A percentile compares a stretch with the other conserved stretches of the same genome.
Evolutionary conservation across 2,329 filamentous ascomycete species (phyloP).

Genomic region (Fusarium anguioides): DNA sequence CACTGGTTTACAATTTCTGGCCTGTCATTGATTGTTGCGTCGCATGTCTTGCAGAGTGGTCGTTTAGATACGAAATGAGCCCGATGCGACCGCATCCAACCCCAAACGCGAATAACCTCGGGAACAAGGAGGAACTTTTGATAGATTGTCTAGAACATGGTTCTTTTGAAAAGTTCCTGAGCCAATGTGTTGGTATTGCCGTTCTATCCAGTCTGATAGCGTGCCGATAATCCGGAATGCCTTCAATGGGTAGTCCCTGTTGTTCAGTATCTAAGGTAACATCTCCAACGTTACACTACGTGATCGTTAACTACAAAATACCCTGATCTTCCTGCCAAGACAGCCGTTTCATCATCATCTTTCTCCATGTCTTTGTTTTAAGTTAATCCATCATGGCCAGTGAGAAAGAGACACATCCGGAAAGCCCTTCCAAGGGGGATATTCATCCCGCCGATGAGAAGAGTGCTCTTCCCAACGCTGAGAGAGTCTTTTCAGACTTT

Average conservation of each 20-base stretch:
- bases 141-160: neutral
- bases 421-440: neutral
- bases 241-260: neutral
- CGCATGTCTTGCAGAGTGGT: neutral
- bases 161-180: conserved; percentile 13
- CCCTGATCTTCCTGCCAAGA: neutral
- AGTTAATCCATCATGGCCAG: neutral
- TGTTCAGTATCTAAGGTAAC: too few species aligned
- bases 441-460: conserved; percentile 17
- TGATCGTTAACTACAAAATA: conserved; percentile 8
- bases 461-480: neutral
- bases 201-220: conserved; percentile 11
- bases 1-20: conserved; percentile 14
- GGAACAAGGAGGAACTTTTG: conserved; percentile 26
- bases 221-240: conserved; percentile 21
- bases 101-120: conserved; percentile 1
- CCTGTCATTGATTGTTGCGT: neutral
- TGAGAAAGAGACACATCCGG: neutral
- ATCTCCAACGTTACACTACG: too few species aligned
- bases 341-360: neutral
- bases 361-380: neutral
- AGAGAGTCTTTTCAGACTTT: conserved; percentile 5
- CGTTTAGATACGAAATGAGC: conserved; percentile 16
- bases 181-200: neutral
- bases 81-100: neutral